Conservation (phyloP, 2,329 filamentous ascomycete genomes). For the Talaromyces sp. region DNA sequence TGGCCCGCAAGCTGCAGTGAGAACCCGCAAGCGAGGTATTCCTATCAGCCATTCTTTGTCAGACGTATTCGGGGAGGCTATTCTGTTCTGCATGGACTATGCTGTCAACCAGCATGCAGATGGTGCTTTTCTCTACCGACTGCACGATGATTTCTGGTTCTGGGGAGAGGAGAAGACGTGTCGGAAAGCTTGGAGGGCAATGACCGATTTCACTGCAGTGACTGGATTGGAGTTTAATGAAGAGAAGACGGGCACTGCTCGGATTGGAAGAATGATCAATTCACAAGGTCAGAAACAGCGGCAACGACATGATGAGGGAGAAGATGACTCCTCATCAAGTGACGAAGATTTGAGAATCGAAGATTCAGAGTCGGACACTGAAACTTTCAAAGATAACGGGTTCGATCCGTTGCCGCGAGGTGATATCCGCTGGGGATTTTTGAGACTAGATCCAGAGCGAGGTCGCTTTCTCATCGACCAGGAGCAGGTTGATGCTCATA, state of each 20-base stretch:
- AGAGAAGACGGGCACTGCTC: slow-evolving; percentile 53
- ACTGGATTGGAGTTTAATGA: slow-evolving; percentile 57
- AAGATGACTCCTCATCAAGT: neutral
- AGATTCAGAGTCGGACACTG: slow-evolving; percentile 7
- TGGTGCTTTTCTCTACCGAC: slow-evolving; percentile 54
- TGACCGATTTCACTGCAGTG: slow-evolving; percentile 50
- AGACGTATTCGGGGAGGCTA: slow-evolving; percentile 54
- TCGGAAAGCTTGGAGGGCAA: slow-evolving; percentile 55
- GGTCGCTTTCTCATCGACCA: slow-evolving; percentile 59
- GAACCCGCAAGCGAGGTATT: slow-evolving; percentile 51
- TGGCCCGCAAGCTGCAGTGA: slow-evolving; percentile 40
- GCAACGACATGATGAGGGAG: neutral
- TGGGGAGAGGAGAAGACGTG: slow-evolving; percentile 54
- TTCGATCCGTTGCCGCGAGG: slow-evolving; percentile 44
- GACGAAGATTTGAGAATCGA: slow-evolving; percentile 1
- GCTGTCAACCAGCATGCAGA: slow-evolving; percentile 55
- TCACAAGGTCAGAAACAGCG: slow-evolving; percentile 1
- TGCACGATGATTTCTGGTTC: slow-evolving; percentile 64
- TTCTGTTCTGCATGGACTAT: slow-evolving; percentile 62
- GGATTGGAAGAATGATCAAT: slow-evolving; percentile 28
- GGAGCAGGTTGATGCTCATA: slow-evolving; percentile 54
- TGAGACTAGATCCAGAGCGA: slow-evolving; percentile 49
- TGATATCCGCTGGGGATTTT: slow-evolving; percentile 56
- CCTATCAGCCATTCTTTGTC: slow-evolving; percentile 58
- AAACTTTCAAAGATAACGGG: slow-evolving; percentile 6